phyloP scores from a whole-genome alignment of 2,329 filamentous ascomycete species.

The Ascochyta koolunga region DNA sequence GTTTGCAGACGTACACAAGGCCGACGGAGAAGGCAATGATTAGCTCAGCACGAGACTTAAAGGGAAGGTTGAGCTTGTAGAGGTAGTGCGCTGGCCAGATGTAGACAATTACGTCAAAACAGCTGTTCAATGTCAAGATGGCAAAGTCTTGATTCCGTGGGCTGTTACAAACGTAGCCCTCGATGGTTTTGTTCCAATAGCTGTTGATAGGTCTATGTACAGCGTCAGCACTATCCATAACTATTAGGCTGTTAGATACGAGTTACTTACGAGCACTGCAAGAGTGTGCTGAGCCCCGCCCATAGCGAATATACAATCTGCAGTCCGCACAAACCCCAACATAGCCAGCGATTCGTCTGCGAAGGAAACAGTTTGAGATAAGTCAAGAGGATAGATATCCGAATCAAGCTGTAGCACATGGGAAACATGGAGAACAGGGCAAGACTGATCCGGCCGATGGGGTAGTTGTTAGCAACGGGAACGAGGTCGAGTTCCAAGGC shows the following conservation, averaged over 20 bases:
- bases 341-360: slow-evolving; percentile 20
- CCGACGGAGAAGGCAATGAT: slow-evolving; percentile 22
- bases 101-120: slow-evolving; percentile 23
- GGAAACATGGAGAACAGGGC: slow-evolving; percentile 17
- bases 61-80: slow-evolving; percentile 23
- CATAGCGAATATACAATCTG: slow-evolving; percentile 11
- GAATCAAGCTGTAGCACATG: slow-evolving; percentile 16
- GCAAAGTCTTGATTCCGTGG: slow-evolving; percentile 16
- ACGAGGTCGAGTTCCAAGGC: slow-evolving; percentile 2
- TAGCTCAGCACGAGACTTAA: slow-evolving; percentile 16
- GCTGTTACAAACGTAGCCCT: slow-evolving; percentile 13
- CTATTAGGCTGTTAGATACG: background rate
- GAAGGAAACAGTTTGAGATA: slow-evolving; percentile 21
- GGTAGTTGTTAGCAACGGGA: slow-evolving; percentile 5
- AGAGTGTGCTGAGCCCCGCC: slow-evolving; percentile 6
- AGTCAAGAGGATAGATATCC: slow-evolving; percentile 18
- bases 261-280: slow-evolving; percentile 9
- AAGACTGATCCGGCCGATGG: slow-evolving; percentile 11
- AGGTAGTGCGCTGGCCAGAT: slow-evolving; percentile 27
- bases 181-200: slow-evolving; percentile 13
- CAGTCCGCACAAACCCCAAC: slow-evolving; percentile 10
- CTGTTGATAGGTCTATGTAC: slow-evolving; percentile 7
- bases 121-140: slow-evolving; percentile 22
- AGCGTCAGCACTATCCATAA: background rate
- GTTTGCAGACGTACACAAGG: slow-evolving; percentile 7